Evolutionary conservation across 164 flowering plant species (phyloP), one percentile per base, ranked within the genome.

Genomic region (Stephania yunnanensis): DNA sequence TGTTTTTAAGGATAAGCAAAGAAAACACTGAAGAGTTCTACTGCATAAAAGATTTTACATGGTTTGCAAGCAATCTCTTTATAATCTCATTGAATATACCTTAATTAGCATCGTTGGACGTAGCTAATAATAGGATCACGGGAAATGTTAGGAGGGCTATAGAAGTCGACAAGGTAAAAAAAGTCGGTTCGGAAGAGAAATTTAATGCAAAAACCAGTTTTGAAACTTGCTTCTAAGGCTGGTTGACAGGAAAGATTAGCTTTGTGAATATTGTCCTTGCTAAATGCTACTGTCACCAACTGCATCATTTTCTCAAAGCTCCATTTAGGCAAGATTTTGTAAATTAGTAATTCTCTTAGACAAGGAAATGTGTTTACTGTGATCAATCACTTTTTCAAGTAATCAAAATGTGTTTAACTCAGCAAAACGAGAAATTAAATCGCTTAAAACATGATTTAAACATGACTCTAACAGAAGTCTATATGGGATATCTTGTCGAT

Each of bases 81-180:
- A 36, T 4, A 0, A 36, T 36, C 42, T 4, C 4, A 7, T 64
- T 70, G 31, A 80, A 80, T 0, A 2, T 2, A 1, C 22, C 20
- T 8, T 48, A 25, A 25, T 25, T 25, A 72, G 31, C 58, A 1
- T 70, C 63, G 87, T 78, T 91, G 88, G 0, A 80, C 73, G 80
- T 80, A 75, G 48, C 78, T 46, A 29, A 87, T 64, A 19, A 73
- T n/a, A 2, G 89, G 77, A 30, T 46, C 74, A 4, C 91, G 83
- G 71, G 78, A 70, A 73, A 50, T 10, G 65, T 80, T 80, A 0
- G 90, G 87, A 0, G 90, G 88, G 10, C 19, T 70, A 70, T 86
- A 17, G 75, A 82, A 91, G 72, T 87, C 92, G 5, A 91, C 42
- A 61, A 91, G 91, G 80, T 87, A 91, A 36, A 36, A 31, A 36